phyloP scores from a whole-genome alignment of 2,329 filamentous ascomycete genomes.

The Aspergillus floridensis region DNA sequence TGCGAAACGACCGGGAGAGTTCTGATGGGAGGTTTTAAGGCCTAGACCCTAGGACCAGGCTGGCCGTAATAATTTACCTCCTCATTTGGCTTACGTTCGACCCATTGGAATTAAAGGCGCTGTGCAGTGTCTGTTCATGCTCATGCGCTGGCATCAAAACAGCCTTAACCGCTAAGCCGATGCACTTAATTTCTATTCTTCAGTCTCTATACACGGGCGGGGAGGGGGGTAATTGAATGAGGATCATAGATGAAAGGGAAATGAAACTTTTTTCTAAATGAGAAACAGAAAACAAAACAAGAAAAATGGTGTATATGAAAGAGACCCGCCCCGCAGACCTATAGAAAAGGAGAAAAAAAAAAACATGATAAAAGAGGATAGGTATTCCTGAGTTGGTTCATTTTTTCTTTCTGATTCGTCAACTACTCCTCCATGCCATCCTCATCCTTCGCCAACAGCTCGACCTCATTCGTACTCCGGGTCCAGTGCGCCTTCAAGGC shows the following conservation, averaged over 20 bases:
- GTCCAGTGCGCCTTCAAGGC: slow-evolving; percentile 66
- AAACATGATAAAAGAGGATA: neutral
- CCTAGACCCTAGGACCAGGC: slow-evolving; percentile 18
- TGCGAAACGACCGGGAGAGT: neutral
- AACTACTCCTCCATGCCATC: slow-evolving; percentile 40
- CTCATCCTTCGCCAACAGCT: slow-evolving; percentile 37
- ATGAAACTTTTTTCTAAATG: slow-evolving; percentile 8
- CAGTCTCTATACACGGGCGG: neutral
- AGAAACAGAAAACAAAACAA: neutral
- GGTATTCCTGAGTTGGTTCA: neutral
- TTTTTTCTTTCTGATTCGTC: slow-evolving; percentile 8
- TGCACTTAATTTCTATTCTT: neutral
- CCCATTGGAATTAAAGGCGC: no score
- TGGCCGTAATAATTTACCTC: no score
- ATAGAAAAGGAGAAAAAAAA: neutral
- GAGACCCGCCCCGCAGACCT: neutral
- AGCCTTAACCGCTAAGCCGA: no score
- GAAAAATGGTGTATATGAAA: neutral
- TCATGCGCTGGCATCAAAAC: slow-evolving; percentile 24
- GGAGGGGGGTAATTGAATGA: slow-evolving; percentile 14
- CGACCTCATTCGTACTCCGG: slow-evolving; percentile 40
- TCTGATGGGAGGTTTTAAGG: slow-evolving; percentile 8
- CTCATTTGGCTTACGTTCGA: no score
- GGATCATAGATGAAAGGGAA: slow-evolving; percentile 12
- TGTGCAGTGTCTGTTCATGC: slow-evolving; percentile 25